Base-by-base conservation (phyloP, 139 green algal genomes). In the Coelastrella sp. region DNA sequence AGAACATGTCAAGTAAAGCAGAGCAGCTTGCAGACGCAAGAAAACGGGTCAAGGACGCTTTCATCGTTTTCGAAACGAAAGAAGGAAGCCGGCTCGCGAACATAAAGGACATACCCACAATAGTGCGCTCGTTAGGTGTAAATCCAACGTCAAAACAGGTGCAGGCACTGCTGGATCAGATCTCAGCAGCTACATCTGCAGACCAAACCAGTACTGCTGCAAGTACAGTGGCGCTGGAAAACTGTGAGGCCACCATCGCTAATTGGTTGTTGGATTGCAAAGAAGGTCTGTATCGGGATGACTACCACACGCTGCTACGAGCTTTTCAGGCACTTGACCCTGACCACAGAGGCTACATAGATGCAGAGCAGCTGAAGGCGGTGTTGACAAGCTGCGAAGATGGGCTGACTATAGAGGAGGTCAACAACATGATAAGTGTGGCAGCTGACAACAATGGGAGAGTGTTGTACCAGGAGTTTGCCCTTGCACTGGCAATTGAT, bases 221-320 rank as follows among this genome's bases (percentile, higher is more conserved):
- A 17, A 82, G 35, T 38, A 21, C 32, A 53, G 30, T 82, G 40
- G 53, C 75, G 5, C 53, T 82, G 35, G 75, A 82, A 53, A 35
- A 71, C 34, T 69, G 51, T 5, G 75, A 82, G 25, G 53, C 23
- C 17, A 25, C 71, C 0, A 69, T 82, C 51, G 53, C 75, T 17
- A 64, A 19, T 45, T 82, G 75, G 75, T 5, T 82, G 37, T 35
- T 82, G 75, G 75, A 82, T n/a, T 48, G 17, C 23, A 69, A 69
- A 15, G 75, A 69, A n/a, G 34, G 32, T 8, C 35, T 82, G 53
- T 19, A 25, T 7, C 51, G 75, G 6, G 75, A 82, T 71, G 75
- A 82, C n/a, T 82, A 45, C 37, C 53, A 59, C 53, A 53, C 32
- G 35, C 53, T 82, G 32, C 41, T 82, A 53, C 75, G 75, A 3